phyloP scores from a whole-genome alignment of 2,329 filamentous ascomycete genomes.

The Trichoderma semiorbis region DNA sequence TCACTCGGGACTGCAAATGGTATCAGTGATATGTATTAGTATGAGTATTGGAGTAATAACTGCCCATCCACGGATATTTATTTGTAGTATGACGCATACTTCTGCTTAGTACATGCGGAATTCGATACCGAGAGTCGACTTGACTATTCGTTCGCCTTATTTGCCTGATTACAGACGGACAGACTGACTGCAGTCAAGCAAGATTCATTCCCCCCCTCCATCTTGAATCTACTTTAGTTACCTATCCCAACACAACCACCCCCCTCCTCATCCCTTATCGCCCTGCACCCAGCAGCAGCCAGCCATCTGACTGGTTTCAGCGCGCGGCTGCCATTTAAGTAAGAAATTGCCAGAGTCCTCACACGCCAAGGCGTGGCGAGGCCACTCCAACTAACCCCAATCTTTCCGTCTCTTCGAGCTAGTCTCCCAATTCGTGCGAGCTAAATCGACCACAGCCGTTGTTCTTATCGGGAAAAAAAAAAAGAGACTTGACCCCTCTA shows the following conservation, averaged over 20 bases:
- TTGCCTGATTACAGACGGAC: background rate
- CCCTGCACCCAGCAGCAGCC: background rate
- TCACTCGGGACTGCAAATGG: background rate
- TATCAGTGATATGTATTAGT: background rate
- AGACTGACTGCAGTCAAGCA: background rate
- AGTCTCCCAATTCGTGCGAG: conserved; percentile 9
- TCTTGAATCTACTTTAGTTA: background rate
- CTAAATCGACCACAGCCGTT: conserved; percentile 16
- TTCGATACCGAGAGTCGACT: background rate
- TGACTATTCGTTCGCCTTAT: background rate
- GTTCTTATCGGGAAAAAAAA: conserved; percentile 17
- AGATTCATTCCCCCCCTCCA: conserved; percentile 5
- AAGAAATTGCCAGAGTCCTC: background rate
- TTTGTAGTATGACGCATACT: background rate
- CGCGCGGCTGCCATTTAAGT: background rate
- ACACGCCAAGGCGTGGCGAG: conserved; percentile 4
- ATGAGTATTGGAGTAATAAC: background rate
- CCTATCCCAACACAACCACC: background rate
- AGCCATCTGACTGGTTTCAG: conserved; percentile 5
- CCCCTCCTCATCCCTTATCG: conserved; percentile 12
- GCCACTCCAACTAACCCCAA: conserved; percentile 4
- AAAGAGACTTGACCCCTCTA: conserved; percentile 13
- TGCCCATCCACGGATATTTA: background rate
- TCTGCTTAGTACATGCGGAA: background rate
- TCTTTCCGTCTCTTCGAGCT: background rate